These are phyloP conservation scores for Cytospora mali DNA, from an alignment of 2,329 filamentous ascomycete genomes.

Conservation along the genomic window DNA sequence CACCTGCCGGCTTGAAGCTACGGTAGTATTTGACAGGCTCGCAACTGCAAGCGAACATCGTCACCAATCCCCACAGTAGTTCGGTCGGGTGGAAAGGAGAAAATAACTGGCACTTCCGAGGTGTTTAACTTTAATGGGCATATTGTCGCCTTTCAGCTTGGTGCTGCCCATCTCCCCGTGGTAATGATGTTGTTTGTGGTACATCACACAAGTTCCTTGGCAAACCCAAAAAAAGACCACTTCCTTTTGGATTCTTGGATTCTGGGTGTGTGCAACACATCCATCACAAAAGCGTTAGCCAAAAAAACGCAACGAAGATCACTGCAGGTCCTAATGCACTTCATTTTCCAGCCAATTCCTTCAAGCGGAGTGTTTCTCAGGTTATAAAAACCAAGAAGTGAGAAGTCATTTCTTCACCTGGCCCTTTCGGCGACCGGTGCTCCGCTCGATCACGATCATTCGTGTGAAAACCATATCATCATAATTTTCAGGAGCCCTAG, in stretches of 20 bases:
- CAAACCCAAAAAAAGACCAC: background rate
- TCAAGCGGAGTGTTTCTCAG: background rate
- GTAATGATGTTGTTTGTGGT: background rate
- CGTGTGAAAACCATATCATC: conserved; percentile 13
- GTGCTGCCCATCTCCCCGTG: background rate
- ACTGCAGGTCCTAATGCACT: conserved; percentile 13
- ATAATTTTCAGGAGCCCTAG: background rate
- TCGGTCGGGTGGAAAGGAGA: background rate
- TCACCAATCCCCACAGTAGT: background rate
- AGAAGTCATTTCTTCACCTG: conserved; percentile 17
- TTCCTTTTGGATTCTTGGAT: background rate
- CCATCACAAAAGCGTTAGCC: conserved; percentile 17
- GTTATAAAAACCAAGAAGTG: background rate
- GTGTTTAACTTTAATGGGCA: background rate
- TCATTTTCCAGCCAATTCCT: conserved; percentile 13
- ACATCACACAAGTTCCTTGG: background rate
- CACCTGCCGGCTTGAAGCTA: background rate
- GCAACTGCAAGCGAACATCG: background rate
- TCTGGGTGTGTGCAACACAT: background rate
- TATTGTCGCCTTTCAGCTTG: background rate
- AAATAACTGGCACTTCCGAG: background rate
- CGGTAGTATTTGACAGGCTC: background rate
- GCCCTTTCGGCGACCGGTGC: conserved; percentile 13
- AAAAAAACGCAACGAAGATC: conserved; percentile 20
- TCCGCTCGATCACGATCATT: conserved; percentile 16